A percentile compares a stretch with the other conserved stretches of the same genome.
Conservation (phyloP, 768 basidiomycete genomes). For the Hirschioporus abietinus region DNA sequence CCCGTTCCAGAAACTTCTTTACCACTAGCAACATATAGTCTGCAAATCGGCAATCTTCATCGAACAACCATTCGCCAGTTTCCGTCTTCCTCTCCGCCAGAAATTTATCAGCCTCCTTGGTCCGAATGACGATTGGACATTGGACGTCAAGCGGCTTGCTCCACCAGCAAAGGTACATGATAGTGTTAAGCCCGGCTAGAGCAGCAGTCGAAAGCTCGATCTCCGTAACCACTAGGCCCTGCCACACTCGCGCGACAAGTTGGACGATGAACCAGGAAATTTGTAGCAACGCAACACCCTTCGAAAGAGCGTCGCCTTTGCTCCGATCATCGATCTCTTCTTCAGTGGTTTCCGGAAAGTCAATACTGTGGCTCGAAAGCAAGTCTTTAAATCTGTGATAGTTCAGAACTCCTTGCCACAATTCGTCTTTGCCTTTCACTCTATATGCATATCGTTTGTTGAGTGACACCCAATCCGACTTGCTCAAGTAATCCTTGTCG, state of each 20-base stretch:
- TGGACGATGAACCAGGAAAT: slow-evolving; percentile 29
- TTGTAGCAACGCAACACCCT: slow-evolving; percentile 27
- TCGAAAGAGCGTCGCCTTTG: slow-evolving; percentile 27
- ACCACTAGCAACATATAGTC: background rate
- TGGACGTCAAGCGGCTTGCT: slow-evolving; percentile 32
- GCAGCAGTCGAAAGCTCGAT: slow-evolving; percentile 32
- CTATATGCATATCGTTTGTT: background rate
- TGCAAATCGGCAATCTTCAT: background rate
- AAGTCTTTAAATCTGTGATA: background rate
- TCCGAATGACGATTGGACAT: slow-evolving; percentile 14
- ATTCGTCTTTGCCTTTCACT: background rate
- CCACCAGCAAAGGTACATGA: slow-evolving; percentile 33
- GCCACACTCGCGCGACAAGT: slow-evolving; percentile 19
- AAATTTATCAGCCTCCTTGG: background rate
- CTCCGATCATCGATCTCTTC: slow-evolving; percentile 26
- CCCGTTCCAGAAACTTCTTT: background rate
- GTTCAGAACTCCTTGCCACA: background rate
- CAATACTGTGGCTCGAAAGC: background rate
- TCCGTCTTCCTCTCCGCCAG: background rate
- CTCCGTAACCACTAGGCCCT: background rate
- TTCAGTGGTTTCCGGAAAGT: slow-evolving; percentile 11
- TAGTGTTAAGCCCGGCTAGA: slow-evolving; percentile 25
- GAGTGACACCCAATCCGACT: background rate
- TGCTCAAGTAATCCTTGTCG: background rate
- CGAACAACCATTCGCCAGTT: background rate